These are phyloP conservation scores for Penicillium brevicompactum DNA, from an alignment of 2,329 filamentous ascomycete species.

Conservation along the genomic window DNA sequence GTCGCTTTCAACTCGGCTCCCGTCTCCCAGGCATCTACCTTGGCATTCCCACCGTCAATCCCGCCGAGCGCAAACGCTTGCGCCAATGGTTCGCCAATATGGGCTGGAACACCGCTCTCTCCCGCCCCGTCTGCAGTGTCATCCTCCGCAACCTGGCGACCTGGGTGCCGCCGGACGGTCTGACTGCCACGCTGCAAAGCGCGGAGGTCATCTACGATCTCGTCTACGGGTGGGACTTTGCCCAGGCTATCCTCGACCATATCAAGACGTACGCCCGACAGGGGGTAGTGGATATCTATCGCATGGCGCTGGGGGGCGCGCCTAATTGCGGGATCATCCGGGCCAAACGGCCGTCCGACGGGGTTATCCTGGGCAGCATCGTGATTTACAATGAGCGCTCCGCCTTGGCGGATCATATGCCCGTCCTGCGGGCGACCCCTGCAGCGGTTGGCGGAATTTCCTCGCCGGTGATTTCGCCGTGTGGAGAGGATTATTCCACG, in stretches of 20 bases:
- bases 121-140: slow-evolving; percentile 69
- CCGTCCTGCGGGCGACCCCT: slow-evolving; percentile 63
- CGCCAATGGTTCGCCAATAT: slow-evolving; percentile 86
- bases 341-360: slow-evolving; percentile 70
- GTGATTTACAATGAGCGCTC: slow-evolving; percentile 76
- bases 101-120: slow-evolving; percentile 77
- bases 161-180: slow-evolving; percentile 76
- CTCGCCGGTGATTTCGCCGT: slow-evolving; percentile 73
- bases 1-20: slow-evolving; percentile 78
- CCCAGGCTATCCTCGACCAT: slow-evolving; percentile 72
- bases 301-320: slow-evolving; percentile 69
- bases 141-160: slow-evolving; percentile 69
- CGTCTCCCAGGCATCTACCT: slow-evolving; percentile 83
- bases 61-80: slow-evolving; percentile 60
- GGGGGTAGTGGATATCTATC: slow-evolving; percentile 78
- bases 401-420: slow-evolving; percentile 68
- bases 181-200: slow-evolving; percentile 71
- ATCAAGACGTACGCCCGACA: slow-evolving; percentile 74
- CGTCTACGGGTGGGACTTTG: slow-evolving; percentile 77
- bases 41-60: slow-evolving; percentile 73
- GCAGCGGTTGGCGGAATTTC: slow-evolving; percentile 72
- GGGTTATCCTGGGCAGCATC: slow-evolving; percentile 73
- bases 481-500: slow-evolving; percentile 67
- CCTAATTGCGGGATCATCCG: slow-evolving; percentile 79
- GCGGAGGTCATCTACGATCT: slow-evolving; percentile 79